Base-by-base conservation (phyloP, 179 eudicot species). In the Silene noctiflora region DNA sequence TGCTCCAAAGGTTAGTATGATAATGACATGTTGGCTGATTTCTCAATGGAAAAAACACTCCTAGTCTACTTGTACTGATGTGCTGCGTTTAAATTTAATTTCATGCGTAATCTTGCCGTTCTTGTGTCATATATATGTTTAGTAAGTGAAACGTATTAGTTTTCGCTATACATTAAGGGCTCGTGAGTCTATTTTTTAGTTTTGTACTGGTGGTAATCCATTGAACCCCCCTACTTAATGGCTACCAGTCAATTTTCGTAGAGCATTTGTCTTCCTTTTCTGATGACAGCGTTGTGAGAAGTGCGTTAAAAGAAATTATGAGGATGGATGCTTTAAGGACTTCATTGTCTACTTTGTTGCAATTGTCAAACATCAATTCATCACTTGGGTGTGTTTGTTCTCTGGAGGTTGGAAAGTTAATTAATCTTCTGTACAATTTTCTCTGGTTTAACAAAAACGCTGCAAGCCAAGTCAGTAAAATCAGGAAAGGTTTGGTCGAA, bases 1-100 rank as follows among this genome's bases (percentile, higher is more conserved):
- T 71, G 93, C 95, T 61, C 89, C 96, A 21, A 91, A 91, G 96
- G 93, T 93, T 71, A 78, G 79, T 82, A 42, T 78, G 70, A 56
- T 29, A 56, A 51, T 51, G 56, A 14, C 21, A 51, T 21, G 69
- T 48, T 25, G 63, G 21, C 21, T 69, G 17, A 33, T 48, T 27
- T 53, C 29, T 62, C 11, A 59, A 53, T 31, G 35, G 58, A 39
- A 53, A 24, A 62, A 55, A 10, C 6, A 53, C 20, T 17, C 71
- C 42, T 13, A 29, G 20, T 62, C 6, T 19, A 24, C 22, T 12
- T 75, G 20, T 42, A 5, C 24, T 42, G 20, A 44, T 44, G 59
- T 44, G 29, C 33, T 58, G 35, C 66, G 16, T 67, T 48, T 63
- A 21, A 5, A 35, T 11, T 33, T 3, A 21, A 55, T 0, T 39